Evolutionary conservation across 2,329 filamentous ascomycete species (phyloP), one percentile per base, ranked within the genome.

Genomic region (Dactylellina drechsleri): DNA sequence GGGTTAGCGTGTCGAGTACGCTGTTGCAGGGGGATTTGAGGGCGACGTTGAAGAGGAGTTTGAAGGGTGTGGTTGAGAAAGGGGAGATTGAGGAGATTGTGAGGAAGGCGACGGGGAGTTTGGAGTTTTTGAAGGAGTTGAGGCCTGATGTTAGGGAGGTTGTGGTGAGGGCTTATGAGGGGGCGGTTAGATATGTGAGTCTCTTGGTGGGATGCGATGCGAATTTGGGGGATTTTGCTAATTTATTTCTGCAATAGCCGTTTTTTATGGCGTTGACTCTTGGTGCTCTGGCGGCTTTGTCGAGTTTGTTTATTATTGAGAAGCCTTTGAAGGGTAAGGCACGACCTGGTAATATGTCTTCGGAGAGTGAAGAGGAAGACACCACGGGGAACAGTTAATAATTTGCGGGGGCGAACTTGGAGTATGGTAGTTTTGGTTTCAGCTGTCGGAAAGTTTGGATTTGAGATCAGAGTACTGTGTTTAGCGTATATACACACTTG

Each of bases 11-110:
- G 68, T 87, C 87, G 59, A 88, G 90, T 0, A 91, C 90, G 0
- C 85, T 92, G 6, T 86, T 92, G 53, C 92, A 94, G 80, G 88
- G 91, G 79, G 84, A 85, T 1, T 83, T 94, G 18, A 84, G 90
- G 15, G 83, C 82, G 1, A 83, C 86, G 54, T 83, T 94, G 2
- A 83, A 84, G 1, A 71, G 41, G 31, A 73, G 61, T 18, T 57
- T 79, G 41, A 71, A 65, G 31, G 78, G 78, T 15, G 53, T 73
- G 20, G 77, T 78, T 56, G 76, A 60, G 13, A 66, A 76, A 13
- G 78, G 73, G 23, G 77, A 56, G 53, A 43, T 90, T 0, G 83
- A 86, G 23, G 83, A 86, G 64, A 91, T 93, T 77, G 89, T 92
- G 50, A 85, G 88, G 70, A 85, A 85, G 10, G 91, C 93, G 2